These are phyloP conservation scores for Trichaptum fuscoviolaceum DNA, from an alignment of 768 basidiomycete genomes.

Conservation along the genomic window DNA sequence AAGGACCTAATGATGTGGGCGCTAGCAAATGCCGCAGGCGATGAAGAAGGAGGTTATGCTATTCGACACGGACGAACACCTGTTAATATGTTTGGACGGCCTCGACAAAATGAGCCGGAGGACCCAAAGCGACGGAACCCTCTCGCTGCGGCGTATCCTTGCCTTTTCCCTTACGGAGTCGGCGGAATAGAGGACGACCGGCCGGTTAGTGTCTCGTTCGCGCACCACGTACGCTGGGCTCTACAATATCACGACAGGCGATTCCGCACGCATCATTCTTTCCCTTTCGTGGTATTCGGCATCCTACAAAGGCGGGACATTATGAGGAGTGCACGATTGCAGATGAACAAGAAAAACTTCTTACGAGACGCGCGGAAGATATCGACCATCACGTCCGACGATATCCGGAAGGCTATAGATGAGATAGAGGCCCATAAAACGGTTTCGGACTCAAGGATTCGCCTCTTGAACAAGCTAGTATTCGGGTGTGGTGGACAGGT, in stretches of 20 bases:
- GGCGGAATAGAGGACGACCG: constrained; percentile 26
- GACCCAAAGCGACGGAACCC: constrained; percentile 6
- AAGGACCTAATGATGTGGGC: constrained; percentile 24
- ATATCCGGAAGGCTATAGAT: too few species aligned
- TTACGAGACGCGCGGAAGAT: too few species aligned
- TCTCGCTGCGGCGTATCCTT: constrained; percentile 19
- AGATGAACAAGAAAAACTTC: neutral
- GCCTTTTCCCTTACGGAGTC: constrained; percentile 30
- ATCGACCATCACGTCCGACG: too few species aligned
- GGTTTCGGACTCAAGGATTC: too few species aligned
- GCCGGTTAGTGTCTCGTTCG: neutral
- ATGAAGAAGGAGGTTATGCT: constrained; percentile 20
- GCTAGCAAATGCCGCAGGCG: constrained; percentile 20
- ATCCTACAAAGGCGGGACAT: constrained; percentile 33
- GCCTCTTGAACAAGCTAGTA: too few species aligned
- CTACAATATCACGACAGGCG: constrained; percentile 36
- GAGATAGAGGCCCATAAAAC: too few species aligned
- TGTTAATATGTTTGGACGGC: constrained; percentile 19
- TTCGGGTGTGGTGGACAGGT: too few species aligned
- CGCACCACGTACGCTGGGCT: constrained; percentile 22
- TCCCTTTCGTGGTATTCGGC: constrained; percentile 34
- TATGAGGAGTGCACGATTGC: constrained; percentile 15
- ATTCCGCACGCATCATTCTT: constrained; percentile 33
- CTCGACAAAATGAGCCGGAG: constrained; percentile 16
- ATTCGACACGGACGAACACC: constrained; percentile 17